These are phyloP conservation scores for Cytospora paraplurivora DNA, from an alignment of 2,329 filamentous ascomycete genomes.

Conservation along the genomic window DNA sequence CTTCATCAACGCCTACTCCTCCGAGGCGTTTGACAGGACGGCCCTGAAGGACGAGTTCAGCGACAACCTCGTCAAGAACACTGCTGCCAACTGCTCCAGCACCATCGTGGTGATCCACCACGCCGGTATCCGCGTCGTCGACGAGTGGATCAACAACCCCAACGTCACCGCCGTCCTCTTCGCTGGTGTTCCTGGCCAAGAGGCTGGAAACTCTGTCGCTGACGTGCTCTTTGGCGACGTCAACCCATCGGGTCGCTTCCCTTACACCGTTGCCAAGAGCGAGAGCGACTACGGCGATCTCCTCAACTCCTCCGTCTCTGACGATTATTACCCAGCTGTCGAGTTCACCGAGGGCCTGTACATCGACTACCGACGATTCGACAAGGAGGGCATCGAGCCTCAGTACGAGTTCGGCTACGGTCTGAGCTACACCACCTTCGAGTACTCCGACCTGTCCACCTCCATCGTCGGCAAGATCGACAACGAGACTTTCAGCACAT, in stretches of 20 bases:
- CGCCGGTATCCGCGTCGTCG: conserved; percentile 61
- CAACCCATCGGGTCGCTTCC: conserved; percentile 59
- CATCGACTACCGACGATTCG: conserved; percentile 58
- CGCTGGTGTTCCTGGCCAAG: conserved; percentile 66
- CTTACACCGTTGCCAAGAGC: conserved; percentile 62
- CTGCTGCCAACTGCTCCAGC: conserved; percentile 61
- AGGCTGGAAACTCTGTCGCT: conserved; percentile 58
- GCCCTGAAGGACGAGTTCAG: conserved; percentile 67
- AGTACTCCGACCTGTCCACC: conserved; percentile 45
- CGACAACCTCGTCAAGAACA: conserved; percentile 57
- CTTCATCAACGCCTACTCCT: conserved; percentile 68
- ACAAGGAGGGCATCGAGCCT: conserved; percentile 49
- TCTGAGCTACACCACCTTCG: conserved; percentile 57
- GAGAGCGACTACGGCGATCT: conserved; percentile 57
- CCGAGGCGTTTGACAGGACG: conserved; percentile 69
- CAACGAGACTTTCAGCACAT: conserved; percentile 43
- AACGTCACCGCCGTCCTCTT: conserved; percentile 67
- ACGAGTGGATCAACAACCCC: conserved; percentile 61
- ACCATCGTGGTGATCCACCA: conserved; percentile 69
- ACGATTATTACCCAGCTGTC: conserved; percentile 54
- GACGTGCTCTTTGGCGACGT: conserved; percentile 59
- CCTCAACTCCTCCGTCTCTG: conserved; percentile 44
- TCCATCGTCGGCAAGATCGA: conserved; percentile 45
- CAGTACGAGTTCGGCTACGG: conserved; percentile 60
- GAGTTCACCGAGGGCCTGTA: conserved; percentile 55